phyloP scores from a whole-genome alignment of 2,329 filamentous ascomycete species.

The Stachybotrys chartarum region DNA sequence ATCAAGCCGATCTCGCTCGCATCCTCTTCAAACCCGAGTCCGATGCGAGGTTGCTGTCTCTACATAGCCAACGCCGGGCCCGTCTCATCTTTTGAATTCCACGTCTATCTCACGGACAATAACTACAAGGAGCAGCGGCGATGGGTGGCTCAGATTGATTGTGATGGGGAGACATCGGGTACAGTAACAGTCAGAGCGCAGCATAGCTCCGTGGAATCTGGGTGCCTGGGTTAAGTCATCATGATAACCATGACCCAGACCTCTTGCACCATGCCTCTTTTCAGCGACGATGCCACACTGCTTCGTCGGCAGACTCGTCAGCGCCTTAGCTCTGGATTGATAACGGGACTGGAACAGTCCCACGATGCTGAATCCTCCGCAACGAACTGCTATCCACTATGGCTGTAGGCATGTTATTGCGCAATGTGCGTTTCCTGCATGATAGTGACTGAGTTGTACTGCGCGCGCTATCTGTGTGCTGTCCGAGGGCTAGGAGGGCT shows the following conservation, averaged over 20 bases:
- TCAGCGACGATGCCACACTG: not conserved
- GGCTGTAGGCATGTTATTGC: no score
- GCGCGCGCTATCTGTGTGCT: not conserved
- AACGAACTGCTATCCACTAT: no score
- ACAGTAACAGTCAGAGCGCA: not conserved
- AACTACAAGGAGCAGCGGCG: not conserved
- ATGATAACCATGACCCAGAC: not conserved
- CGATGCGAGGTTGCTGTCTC: not conserved
- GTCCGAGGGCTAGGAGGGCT: constrained; percentile 1
- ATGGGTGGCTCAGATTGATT: not conserved
- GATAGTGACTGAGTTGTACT: no score
- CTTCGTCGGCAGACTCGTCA: not conserved
- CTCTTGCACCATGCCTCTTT: not conserved
- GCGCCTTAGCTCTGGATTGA: not conserved
- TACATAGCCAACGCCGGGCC: no score
- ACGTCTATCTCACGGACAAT: no score
- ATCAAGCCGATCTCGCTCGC: not conserved
- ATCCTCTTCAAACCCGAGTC: not conserved
- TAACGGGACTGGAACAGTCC: not conserved
- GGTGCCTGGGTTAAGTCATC: not conserved
- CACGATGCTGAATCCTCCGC: not conserved
- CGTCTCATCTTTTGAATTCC: no score
- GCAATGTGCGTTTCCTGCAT: no score
- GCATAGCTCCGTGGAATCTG: not conserved
- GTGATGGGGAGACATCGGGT: not conserved